These are phyloP conservation scores for Gracilariopsis chorda DNA, from an alignment of 23 red algal genomes.

Conservation along the genomic window DNA sequence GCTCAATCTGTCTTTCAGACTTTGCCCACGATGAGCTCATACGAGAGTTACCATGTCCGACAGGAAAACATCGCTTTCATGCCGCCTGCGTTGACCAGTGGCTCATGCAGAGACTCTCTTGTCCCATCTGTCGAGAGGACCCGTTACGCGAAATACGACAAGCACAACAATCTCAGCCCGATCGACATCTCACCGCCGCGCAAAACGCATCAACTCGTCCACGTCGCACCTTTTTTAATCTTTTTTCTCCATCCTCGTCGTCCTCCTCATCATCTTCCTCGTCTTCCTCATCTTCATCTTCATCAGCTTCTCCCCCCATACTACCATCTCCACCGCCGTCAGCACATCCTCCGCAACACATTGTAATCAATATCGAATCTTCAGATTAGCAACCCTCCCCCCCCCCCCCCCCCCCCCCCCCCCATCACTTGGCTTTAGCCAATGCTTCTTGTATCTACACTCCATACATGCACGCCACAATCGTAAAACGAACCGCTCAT, in stretches of 20 bases:
- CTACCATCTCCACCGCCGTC: too few relatives aligned
- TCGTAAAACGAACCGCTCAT: conserved; percentile 62
- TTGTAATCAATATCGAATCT: background rate
- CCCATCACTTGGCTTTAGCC: too few relatives aligned
- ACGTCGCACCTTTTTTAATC: too few relatives aligned
- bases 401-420: too few relatives aligned
- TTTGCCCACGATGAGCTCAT: conserved; percentile 30
- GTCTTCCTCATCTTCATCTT: too few relatives aligned
- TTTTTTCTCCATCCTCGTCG: too few relatives aligned
- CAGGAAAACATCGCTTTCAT: conserved; percentile 40
- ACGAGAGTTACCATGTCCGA: conserved; percentile 31
- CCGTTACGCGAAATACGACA: background rate
- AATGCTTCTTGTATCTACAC: background rate
- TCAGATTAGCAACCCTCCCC: background rate
- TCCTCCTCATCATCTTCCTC: too few relatives aligned
- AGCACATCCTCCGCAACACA: background rate
- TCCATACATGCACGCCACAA: conserved; percentile 31
- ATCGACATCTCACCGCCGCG: too few relatives aligned
- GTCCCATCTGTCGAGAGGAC: conserved; percentile 46
- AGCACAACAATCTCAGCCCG: background rate
- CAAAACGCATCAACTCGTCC: too few relatives aligned
- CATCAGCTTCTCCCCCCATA: too few relatives aligned
- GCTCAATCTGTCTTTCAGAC: conserved; percentile 33
- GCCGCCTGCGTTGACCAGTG: conserved; percentile 47
- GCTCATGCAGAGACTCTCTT: conserved; percentile 21